A percentile compares a stretch with the other conserved stretches of the same genome.
Evolutionary conservation across 73 alveolate genomes (phyloP).

Genomic region (Paramecium octaurelia): DNA sequence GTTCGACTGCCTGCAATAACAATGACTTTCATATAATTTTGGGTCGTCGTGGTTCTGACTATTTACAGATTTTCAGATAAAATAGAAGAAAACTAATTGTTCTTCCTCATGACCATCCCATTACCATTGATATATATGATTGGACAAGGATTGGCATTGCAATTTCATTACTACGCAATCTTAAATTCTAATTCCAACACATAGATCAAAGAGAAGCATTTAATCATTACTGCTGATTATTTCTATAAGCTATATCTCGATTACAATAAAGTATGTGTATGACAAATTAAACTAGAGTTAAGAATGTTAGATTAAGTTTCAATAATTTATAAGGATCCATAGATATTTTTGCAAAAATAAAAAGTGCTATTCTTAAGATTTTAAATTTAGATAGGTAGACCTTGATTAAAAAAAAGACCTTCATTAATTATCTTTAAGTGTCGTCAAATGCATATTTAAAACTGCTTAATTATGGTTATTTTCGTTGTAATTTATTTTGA

Average conservation of each 20-base stretch:
- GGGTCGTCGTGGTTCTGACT: not conserved
- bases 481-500: not conserved
- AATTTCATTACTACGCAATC: not conserved
- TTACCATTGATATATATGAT: not conserved
- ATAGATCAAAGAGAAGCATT: conserved; percentile 4
- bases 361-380: not conserved
- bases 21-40: not conserved
- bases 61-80: not conserved
- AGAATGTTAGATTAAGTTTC: not conserved
- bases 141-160: not conserved
- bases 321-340: not conserved
- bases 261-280: not conserved
- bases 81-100: not conserved
- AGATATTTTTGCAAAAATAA: not conserved
- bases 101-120: not conserved
- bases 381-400: not conserved
- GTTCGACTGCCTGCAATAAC: not conserved
- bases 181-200: not conserved
- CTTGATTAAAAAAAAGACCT: not conserved
- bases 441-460: conserved; percentile 6
- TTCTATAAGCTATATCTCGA: not conserved
- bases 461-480: conserved; percentile 23
- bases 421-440: not conserved
- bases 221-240: not conserved
- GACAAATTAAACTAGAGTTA: not conserved